Evolutionary conservation across 108 stramenopile species (phyloP).

Genomic region (Skeletonema marinoi): DNA sequence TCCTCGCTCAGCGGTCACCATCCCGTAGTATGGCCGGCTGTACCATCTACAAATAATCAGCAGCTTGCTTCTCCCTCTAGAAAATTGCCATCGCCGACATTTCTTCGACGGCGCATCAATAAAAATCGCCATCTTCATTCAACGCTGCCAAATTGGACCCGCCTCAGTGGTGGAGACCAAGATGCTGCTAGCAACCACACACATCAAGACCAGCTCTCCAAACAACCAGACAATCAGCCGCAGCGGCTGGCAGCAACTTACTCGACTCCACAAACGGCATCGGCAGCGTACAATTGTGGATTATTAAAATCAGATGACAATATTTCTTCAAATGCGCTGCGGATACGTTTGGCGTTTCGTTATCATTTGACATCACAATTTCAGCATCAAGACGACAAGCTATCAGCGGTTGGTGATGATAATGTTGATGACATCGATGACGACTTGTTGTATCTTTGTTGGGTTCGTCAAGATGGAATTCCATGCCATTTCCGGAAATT

Average conservation of each 20-base stretch:
- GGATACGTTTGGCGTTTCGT: conserved; percentile 43
- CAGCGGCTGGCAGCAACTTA: background rate
- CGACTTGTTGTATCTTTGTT: conserved; percentile 25
- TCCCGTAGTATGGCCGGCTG: background rate
- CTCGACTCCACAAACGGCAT: conserved; percentile 15
- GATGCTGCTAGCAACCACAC: background rate
- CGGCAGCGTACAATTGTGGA: conserved; percentile 16
- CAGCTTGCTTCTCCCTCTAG: background rate
- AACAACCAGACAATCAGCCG: background rate
- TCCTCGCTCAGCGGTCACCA: background rate
- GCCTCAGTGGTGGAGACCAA: background rate
- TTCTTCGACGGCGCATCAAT: background rate
- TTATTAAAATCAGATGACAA: conserved; percentile 15
- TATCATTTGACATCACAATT: conserved; percentile 4
- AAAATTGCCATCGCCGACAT: background rate
- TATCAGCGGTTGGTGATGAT: background rate
- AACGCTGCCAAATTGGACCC: background rate
- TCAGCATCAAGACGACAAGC: background rate
- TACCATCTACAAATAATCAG: background rate
- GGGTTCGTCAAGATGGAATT: conserved; percentile 29
- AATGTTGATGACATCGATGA: background rate
- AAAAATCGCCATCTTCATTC: background rate
- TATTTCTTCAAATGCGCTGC: conserved; percentile 3
- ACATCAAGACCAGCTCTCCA: background rate
- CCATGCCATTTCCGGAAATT: conserved; percentile 27